Base-by-base conservation (phyloP, 768 basidiomycete genomes). In the Lyophyllum shimeji region DNA sequence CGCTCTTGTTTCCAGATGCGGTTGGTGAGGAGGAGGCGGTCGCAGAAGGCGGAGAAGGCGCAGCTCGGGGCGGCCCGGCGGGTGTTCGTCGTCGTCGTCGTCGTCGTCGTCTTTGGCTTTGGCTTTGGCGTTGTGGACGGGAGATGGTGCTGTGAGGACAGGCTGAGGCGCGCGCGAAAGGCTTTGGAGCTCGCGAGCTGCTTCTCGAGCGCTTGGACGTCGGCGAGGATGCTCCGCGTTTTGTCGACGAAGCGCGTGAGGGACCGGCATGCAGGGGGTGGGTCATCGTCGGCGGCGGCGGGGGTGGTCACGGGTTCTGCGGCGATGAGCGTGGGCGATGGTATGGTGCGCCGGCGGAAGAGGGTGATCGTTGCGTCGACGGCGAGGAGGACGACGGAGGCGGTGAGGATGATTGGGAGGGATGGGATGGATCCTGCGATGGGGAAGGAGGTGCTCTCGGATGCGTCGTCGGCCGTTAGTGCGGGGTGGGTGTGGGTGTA, bases 11-110 rank as follows among this genome's bases (percentile, higher is more conserved):
- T 69, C 75, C 74, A 74, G 21, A 76, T 65, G 17, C 65, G 68
- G 57, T 78, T 76, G 53, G 69, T 68, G 18, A 71, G 63, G 18
- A 78, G 57, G 20, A 78, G 67, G 4, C 70, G 71, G 44, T 77
- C 75, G 61, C 75, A 77, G 59, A 79, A 76, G 15, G 67, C 62
- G 7, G 65, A 63, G 57, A 80, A 78, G 12, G 63, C 67, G 49
- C 37, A 54, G 43, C 59, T 60, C 31, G 29, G 5, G 29, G 29
- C 4, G 9, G 29, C 4, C 9, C 29, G 29, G 29, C 9, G 29
- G n/a, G 29, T 29, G 29, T 4, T 29, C 4, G 29, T 29, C 5
- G 29, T 29, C 5, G 29, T 29, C 5, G 29, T 29, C 5, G 29
- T 29, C 9, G 29, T 29, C 5, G 60, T 15, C 39, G 17, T 42